Conservation (phyloP, 1,139 yeast species). For the Protomyces gravidus region DNA sequence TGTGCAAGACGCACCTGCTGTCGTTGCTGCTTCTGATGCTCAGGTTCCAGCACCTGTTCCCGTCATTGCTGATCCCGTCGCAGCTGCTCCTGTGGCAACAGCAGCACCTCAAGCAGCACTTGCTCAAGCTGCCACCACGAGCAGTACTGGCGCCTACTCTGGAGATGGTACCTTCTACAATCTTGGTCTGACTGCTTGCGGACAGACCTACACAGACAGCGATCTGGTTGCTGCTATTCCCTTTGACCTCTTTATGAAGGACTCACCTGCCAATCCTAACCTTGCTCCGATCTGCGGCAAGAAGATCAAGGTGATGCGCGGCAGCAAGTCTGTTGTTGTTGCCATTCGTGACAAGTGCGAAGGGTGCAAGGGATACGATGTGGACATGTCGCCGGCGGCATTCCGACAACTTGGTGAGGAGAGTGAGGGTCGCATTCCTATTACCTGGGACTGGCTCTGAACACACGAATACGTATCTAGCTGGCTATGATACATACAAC, state of each 20-base stretch:
- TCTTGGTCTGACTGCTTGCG: slow-evolving; percentile 63
- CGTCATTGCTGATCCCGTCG: slow-evolving; percentile 30
- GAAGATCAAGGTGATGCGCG: slow-evolving; percentile 45
- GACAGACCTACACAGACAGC: slow-evolving; percentile 46
- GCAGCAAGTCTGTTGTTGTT: slow-evolving; percentile 49
- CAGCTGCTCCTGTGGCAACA: slow-evolving; percentile 35
- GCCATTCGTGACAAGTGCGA: slow-evolving; percentile 55
- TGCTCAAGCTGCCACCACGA: slow-evolving; percentile 34
- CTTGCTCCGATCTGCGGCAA: slow-evolving; percentile 49
- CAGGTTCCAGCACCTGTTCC: slow-evolving; percentile 23
- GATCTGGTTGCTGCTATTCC: slow-evolving; percentile 50
- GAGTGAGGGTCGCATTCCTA: slow-evolving; percentile 48
- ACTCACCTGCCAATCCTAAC: slow-evolving; percentile 41
- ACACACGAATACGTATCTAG: no score
- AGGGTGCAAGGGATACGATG: slow-evolving; percentile 47
- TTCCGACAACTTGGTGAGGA: slow-evolving; percentile 48
- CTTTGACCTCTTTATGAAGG: slow-evolving; percentile 39
- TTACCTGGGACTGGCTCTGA: slow-evolving; percentile 50
- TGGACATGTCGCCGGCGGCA: slow-evolving; percentile 56
- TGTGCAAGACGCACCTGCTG: neutral
- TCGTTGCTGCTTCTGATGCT: slow-evolving; percentile 16
- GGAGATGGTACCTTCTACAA: slow-evolving; percentile 62
- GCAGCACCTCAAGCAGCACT: slow-evolving; percentile 36
- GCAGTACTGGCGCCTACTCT: slow-evolving; percentile 40
- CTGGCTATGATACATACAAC: no score